Conservation (phyloP, 106 monocot species). For the Dioscorea dumetorum region DNA sequence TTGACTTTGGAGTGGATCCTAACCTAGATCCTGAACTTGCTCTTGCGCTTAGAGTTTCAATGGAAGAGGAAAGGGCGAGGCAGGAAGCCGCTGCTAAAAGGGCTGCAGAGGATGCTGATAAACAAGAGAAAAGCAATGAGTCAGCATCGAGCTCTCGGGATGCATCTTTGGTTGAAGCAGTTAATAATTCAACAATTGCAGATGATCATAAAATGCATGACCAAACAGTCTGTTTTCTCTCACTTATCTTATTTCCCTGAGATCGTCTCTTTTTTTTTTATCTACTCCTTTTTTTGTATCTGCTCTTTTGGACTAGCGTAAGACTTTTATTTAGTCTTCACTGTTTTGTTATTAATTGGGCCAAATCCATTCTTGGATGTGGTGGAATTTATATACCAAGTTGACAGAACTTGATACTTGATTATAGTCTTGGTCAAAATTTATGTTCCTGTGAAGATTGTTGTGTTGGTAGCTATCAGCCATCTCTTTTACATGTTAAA, state of each 20-base stretch:
- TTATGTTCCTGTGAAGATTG: too few relatives aligned
- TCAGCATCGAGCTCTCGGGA: constrained; percentile 40
- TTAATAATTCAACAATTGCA: constrained; percentile 16
- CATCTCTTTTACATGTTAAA: too few relatives aligned
- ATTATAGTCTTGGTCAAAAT: too few relatives aligned
- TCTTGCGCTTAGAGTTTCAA: constrained; percentile 92
- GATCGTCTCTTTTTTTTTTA: background rate
- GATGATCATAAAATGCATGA: constrained; percentile 45
- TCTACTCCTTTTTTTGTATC: background rate
- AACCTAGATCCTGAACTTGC: constrained; percentile 96
- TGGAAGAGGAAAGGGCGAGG: constrained; percentile 98
- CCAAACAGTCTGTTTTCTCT: constrained; percentile 29
- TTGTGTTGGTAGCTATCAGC: too few relatives aligned
- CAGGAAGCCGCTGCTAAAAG: constrained; percentile 97
- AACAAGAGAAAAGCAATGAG: constrained; percentile 41
- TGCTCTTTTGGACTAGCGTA: background rate
- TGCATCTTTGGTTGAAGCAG: constrained; percentile 51
- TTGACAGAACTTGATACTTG: background rate
- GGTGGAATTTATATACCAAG: background rate
- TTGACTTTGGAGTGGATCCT: constrained; percentile 97
- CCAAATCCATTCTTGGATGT: background rate
- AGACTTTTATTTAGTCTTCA: background rate
- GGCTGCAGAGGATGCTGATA: constrained; percentile 76
- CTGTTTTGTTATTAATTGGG: background rate
- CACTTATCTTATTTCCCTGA: background rate